A percentile compares a stretch with the other conserved stretches of the same genome.
Evolutionary conservation across 2,329 filamentous ascomycete species (phyloP).

Genomic region (Sclerotiophoma versabilis): DNA sequence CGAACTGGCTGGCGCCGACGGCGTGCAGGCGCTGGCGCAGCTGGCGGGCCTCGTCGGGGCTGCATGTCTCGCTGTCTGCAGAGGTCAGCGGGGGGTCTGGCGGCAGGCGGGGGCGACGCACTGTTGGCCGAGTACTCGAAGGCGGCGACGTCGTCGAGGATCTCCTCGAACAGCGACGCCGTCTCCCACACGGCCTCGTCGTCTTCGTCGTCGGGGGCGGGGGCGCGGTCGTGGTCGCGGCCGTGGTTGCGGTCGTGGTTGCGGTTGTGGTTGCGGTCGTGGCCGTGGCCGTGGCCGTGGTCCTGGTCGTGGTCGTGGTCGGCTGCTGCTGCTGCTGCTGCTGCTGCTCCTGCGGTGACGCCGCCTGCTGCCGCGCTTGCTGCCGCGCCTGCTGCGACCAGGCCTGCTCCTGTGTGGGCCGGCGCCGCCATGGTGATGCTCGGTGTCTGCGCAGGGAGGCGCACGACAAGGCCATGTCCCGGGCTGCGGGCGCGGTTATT

Average conservation of each 20-base stretch:
- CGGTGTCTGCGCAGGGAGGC: conserved; percentile 1
- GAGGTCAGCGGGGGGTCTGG: background rate
- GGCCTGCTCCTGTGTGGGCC: too few species aligned
- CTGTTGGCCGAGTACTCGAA: conserved; percentile 38
- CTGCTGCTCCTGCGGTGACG: background rate
- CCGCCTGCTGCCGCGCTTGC: background rate
- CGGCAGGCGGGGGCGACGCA: conserved; percentile 6
- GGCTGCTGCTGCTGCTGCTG: background rate
- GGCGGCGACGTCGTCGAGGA: conserved; percentile 41
- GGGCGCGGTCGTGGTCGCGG: conserved; percentile 15
- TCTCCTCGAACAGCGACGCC: conserved; percentile 45
- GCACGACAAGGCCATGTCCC: background rate
- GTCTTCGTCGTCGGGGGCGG: conserved; percentile 20
- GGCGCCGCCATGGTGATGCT: conserved; percentile 20
- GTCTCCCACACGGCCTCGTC: conserved; percentile 42
- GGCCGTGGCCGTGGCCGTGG: background rate
- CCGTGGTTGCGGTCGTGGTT: conserved; percentile 22
- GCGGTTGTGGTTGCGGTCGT: conserved; percentile 23
- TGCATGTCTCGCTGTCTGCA: conserved; percentile 40
- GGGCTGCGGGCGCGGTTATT: background rate
- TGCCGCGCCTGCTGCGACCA: conserved; percentile 36
- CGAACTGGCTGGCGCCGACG: conserved; percentile 80
- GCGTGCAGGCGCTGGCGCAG: conserved; percentile 76
- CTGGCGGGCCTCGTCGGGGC: conserved; percentile 64
- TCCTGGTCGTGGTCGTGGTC: background rate